Base-by-base conservation (phyloP, 164 flowering plant species). In the Pachysandra terminalis region DNA sequence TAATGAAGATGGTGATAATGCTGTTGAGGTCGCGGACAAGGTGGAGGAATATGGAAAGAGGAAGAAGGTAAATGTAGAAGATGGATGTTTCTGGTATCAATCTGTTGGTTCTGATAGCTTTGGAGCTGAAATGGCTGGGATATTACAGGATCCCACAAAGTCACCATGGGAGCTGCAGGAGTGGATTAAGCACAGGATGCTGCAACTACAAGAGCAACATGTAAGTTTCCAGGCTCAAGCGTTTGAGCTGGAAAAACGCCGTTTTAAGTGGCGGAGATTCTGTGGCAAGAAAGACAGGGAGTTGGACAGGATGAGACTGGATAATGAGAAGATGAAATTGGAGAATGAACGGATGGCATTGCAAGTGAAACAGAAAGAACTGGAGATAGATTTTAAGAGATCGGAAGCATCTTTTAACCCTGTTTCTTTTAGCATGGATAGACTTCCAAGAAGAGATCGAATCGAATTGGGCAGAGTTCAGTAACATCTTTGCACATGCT, bases 211-310 rank as follows among this genome's bases (percentile, higher is more conserved):
- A 49, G 85, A 78, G 65, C 78, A 79, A 59, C 78, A 70, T 37
- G 70, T 84, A 9, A 51, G 60, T 59, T 63, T 82, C 45, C 79
- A 81, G 65, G 85, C 75, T 19, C 82, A 82, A 65, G 72, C 79
- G 3, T 76, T 85, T 32, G 82, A 86, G 57, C 73, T 85, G 60
- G 86, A 88, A 79, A 82, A 76, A 68, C 85, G 71, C 51, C 74
- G 75, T 0, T 76, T 83, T 53, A 80, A 85, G 70, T 86, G 93
- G 93, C 74, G 72, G 54, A 81, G 83, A 61, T 83, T 82, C 56
- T 64, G 89, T 75, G 71, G 75, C 71, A 82, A 83, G 77, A 83
- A 86, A 75, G 83, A 83, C 64, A 70, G 76, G 81, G 89, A 83
- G 68, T 55, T 88, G 66, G 89, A 86, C 81, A 78, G 73, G 59